Base-by-base conservation (phyloP, 108 stramenopile genomes). In the Cyclotella baltica region DNA sequence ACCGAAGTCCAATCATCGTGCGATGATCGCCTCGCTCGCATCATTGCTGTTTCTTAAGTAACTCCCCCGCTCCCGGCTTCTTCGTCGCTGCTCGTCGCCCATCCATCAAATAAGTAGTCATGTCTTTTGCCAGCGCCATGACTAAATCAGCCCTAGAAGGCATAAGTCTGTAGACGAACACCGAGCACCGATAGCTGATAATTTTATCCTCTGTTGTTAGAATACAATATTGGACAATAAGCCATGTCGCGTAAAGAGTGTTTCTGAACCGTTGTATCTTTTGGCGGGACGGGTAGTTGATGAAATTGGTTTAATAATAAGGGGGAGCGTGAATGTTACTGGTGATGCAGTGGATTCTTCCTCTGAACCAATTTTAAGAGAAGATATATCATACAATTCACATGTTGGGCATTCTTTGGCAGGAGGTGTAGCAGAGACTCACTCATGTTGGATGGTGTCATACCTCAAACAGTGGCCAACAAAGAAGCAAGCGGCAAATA, bases 371-470 rank as follows among this genome's bases (percentile, higher is more conserved):
- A 53, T 67, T 37, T 59, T 35, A 51, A 47, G 35, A 3, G 30
- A 65, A 28, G 23, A 56, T 6, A 25, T 34, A 64, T 34, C 75
- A 84, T 13, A 92, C 92, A 27, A 80, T 93, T 67, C 94, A 95
- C 59, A 83, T 81, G 91, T 95, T 27, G 94, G 94, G 6, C 83
- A 87, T 64, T 92, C 92, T 0, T 71, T 95, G 62, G 85, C 91
- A 1, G 92, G 89, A 25, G 89, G 89, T 25, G 87, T 93, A 27
- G 91, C 86, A 15, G 86, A 19, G 85, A 91, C 18, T 90, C 94
- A 23, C 78, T 67, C 18, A 90, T 95, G 19, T 52, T 93, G 57
- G 88, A 95, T 69, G 94, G 94, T 16, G 77, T 67, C 55, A 70
- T 95, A 28, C 91, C 92, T 0, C 58, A 84, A 67, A 86, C 88